Percentiles rank a stretch among this genome's conserved stretches.
Conservation (phyloP, 164 flowering plant genomes). For the Nelumbo lutea region DNA sequence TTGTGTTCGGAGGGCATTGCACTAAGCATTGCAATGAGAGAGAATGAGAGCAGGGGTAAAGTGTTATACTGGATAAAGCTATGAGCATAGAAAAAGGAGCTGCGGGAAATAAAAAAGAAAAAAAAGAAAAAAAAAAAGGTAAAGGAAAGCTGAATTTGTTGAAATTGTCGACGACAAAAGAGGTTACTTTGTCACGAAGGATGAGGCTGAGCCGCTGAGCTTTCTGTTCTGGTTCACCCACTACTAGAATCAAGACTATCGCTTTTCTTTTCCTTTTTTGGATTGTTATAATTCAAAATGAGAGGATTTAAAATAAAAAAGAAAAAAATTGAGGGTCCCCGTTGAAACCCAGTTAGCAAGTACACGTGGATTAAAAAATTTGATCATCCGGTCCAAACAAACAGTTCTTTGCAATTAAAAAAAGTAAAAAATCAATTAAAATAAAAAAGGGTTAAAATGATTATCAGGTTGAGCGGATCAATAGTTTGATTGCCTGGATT, state of each 20-base stretch:
- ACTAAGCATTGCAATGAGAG: slow-evolving; percentile 9
- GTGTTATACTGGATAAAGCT: not conserved
- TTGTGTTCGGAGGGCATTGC: slow-evolving; percentile 12
- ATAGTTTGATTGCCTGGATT: too few species aligned
- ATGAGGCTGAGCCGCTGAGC: slow-evolving; percentile 12
- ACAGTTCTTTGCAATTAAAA: too few species aligned
- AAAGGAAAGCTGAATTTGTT: slow-evolving; percentile 12
- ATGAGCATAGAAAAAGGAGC: not conserved
- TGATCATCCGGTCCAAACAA: too few species aligned
- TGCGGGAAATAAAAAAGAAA: not conserved
- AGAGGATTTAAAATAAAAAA: too few species aligned
- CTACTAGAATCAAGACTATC: not conserved
- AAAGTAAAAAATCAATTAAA: too few species aligned
- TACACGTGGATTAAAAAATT: too few species aligned
- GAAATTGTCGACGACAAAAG: slow-evolving; percentile 15
- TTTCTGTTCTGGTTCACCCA: slow-evolving; percentile 5
- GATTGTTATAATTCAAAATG: too few species aligned
- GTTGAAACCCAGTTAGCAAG: too few species aligned
- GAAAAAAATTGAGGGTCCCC: too few species aligned
- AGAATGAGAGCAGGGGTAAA: slow-evolving; percentile 8
- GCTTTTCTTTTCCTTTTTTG: too few species aligned
- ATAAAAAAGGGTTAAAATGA: too few species aligned
- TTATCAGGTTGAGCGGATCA: too few species aligned
- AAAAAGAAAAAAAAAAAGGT: slow-evolving; percentile 7
- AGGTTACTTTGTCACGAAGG: slow-evolving; percentile 52